Base-by-base conservation (phyloP, 129 eudicot species). In the Cynara cardunculus region DNA sequence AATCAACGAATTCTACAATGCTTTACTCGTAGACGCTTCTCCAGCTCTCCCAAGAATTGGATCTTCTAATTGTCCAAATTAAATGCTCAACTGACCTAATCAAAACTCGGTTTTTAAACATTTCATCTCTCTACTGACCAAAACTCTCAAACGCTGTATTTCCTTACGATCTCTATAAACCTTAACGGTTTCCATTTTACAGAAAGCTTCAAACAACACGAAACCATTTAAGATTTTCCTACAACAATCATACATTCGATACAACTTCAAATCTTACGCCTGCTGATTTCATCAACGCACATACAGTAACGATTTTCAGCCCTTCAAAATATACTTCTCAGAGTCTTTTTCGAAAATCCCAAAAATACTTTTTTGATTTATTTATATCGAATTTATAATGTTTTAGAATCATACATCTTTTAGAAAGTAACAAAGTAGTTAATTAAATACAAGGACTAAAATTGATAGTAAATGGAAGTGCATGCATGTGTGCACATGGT, bases 401-500 rank as follows among this genome's bases (percentile, higher is more conserved):
- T 56, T 56, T 56, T 56, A n/a, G 65, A 56, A 56, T 56, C 65
- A 56, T 18, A 56, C 24, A 56, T 56, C 65, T 56, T 56, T 56
- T 56, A 56, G 7, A 56, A 56, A 56, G 65, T 56, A 18, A 28
- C 34, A 27, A 18, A 18, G 2, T 69, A 25, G 3, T 69, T 76
- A 69, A 82, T 44, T 69, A 75, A 66, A 72, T 44, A 73, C 53
- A 62, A 35, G 28, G 25, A 72, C 62, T 82, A 3, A 46, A 75
- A 81, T 76, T 56, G 62, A 34, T 76, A 5, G 73, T 76, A 82
- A 56, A 66, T 76, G 86, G 78, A 82, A 82, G 77, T 53, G 77
- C 86, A 82, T 53, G 77, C 82, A 82, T 76, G 85, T 82, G 81
- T 68, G 81, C 85, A 82, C 85, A 82, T 82, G 85, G 81, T 46